Conservation (phyloP, 345 rosid species). For the Gossypioides kirkii region DNA sequence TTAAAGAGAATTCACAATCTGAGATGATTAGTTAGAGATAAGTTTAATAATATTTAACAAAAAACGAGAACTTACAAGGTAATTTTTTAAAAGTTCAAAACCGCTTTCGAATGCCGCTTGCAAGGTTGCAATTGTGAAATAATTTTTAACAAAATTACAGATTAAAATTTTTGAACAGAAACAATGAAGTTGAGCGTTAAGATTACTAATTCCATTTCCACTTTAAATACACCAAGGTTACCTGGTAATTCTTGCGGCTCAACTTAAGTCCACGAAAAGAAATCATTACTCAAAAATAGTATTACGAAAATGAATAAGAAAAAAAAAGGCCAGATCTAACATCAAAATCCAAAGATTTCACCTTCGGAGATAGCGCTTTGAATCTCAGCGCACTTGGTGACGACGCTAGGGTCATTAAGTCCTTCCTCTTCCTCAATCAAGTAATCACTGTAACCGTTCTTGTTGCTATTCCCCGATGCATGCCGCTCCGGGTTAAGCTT, state of each 20-base stretch:
- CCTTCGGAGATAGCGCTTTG: constrained; percentile 85
- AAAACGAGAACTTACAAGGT: not conserved
- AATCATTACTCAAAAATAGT: not conserved
- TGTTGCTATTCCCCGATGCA: constrained; percentile 11
- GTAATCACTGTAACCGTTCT: constrained; percentile 53
- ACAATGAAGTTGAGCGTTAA: not conserved
- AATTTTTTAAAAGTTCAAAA: no score
- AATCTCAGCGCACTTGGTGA: constrained; percentile 67
- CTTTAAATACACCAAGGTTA: not conserved
- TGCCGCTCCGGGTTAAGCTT: constrained; percentile 32
- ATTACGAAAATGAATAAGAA: not conserved
- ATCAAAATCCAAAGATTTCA: constrained; percentile 13
- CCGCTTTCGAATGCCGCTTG: not conserved
- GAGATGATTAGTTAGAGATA: not conserved
- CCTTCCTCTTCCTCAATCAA: constrained; percentile 86
- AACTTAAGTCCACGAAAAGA: not conserved
- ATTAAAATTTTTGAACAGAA: not conserved
- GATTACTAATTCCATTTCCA: not conserved
- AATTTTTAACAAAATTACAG: not conserved
- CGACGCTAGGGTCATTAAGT: constrained; percentile 50
- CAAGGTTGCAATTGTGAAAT: not conserved
- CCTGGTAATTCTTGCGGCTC: not conserved
- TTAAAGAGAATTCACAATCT: not conserved
- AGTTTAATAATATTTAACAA: not conserved
- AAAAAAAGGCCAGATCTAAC: not conserved